Percentiles rank a stretch among this genome's conserved stretches.
Evolutionary conservation across 1,139 yeast species (phyloP).

Genomic region (Magnusiomyces suaveolens): DNA sequence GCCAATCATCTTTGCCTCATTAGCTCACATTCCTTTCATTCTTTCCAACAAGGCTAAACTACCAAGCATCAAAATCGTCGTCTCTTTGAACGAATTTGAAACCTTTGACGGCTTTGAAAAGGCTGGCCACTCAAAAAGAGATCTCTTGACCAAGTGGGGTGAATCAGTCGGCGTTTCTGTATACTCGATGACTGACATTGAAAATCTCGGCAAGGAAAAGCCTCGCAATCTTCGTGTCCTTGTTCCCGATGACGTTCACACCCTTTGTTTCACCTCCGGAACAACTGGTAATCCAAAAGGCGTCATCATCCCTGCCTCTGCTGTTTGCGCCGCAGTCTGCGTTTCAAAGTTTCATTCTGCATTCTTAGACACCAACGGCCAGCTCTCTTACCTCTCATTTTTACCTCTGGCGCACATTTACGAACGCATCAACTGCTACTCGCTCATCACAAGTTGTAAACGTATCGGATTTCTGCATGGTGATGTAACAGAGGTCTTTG

Average conservation of each 20-base stretch:
- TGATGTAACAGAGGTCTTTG: conserved; percentile 39
- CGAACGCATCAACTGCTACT: conserved; percentile 35
- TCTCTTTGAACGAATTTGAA: conserved; percentile 25
- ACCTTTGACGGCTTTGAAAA: conserved; percentile 6
- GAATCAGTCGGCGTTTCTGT: conserved; percentile 32
- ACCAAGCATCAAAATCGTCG: conserved; percentile 36
- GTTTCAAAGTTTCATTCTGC: conserved; percentile 24
- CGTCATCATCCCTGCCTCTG: conserved; percentile 48
- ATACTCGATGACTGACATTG: conserved; percentile 45
- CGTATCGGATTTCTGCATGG: conserved; percentile 42
- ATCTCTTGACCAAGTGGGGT: conserved; percentile 31
- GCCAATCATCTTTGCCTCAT: conserved; percentile 46
- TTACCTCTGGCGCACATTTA: conserved; percentile 67
- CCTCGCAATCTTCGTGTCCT: conserved; percentile 44
- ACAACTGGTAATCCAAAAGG: conserved; percentile 71
- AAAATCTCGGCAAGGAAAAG: conserved; percentile 43
- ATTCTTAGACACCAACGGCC: conserved; percentile 18
- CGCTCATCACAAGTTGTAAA: conserved; percentile 26
- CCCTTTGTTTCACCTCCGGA: conserved; percentile 71
- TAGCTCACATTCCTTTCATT: conserved; percentile 39
- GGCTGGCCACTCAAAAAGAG: conserved; percentile 24
- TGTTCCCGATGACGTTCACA: conserved; percentile 44
- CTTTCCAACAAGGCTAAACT: conserved; percentile 34
- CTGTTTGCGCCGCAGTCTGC: conserved; percentile 43
- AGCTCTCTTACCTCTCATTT: conserved; percentile 33